These are phyloP conservation scores for Alliaria petiolata DNA, from an alignment of 345 rosid genomes.

Conservation along the genomic window DNA sequence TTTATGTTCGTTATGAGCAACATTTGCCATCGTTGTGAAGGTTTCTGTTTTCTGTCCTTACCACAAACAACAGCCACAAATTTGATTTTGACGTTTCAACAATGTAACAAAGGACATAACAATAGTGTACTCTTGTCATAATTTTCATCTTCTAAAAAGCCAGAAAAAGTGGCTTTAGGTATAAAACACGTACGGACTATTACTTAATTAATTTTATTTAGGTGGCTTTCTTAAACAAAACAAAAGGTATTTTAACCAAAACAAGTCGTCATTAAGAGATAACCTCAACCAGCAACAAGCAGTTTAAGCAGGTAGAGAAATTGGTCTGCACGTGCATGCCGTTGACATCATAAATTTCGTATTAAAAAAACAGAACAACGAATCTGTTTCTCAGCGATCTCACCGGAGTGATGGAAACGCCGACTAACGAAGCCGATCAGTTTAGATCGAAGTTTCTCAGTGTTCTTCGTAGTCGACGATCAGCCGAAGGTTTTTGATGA, in stretches of 20 bases:
- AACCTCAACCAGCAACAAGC: background rate
- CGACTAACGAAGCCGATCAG: background rate
- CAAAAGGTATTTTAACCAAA: background rate
- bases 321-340: background rate
- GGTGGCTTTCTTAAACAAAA: background rate
- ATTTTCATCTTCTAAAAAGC: no score
- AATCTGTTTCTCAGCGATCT: no score
- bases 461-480: conserved; percentile 49
- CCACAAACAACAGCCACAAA: background rate
- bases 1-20: background rate
- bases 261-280: background rate
- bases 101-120: background rate
- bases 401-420: conserved; percentile 26
- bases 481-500: conserved; percentile 40
- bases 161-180: no score
- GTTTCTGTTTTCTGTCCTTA: no score
- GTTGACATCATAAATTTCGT: background rate
- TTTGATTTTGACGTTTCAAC: background rate
- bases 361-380: background rate
- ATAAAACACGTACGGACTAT: no score
- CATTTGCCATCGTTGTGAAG: no score
- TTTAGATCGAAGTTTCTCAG: conserved; percentile 54
- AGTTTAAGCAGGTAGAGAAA: background rate
- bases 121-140: background rate
- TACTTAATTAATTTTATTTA: background rate